Conservation (phyloP, 129 eudicot genomes). For the Arctium lappa region DNA sequence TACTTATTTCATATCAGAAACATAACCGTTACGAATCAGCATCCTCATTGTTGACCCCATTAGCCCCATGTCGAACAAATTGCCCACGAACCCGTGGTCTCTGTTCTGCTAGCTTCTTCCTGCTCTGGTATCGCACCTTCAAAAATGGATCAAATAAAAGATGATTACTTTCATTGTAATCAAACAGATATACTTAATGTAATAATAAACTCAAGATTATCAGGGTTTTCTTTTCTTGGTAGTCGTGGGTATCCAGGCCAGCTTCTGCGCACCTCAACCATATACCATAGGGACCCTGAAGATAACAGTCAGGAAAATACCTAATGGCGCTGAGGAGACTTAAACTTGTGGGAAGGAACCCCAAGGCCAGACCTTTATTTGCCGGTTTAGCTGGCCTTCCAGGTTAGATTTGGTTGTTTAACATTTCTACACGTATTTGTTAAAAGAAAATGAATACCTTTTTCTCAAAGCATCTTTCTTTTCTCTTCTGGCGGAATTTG, state of each 20-base stretch:
- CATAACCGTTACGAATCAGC: conserved; percentile 46
- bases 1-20: conserved; percentile 27
- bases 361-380: too few relatives aligned
- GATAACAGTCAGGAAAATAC: too few relatives aligned
- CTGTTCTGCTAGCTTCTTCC: conserved; percentile 74
- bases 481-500: conserved; percentile 67
- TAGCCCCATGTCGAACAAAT: conserved; percentile 54
- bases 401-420: neutral
- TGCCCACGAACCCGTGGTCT: conserved; percentile 83
- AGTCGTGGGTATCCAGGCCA: too few relatives aligned
- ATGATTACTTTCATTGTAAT: neutral
- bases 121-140: conserved; percentile 74
- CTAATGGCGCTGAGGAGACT: too few relatives aligned
- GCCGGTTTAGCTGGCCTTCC: too few relatives aligned
- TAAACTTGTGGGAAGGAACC: too few relatives aligned
- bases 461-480: conserved; percentile 76
- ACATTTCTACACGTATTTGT: neutral
- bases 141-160: neutral
- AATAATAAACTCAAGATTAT: too few relatives aligned
- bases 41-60: conserved; percentile 42
- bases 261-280: too few relatives aligned
- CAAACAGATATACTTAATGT: too few relatives aligned
- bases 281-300: too few relatives aligned
- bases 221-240: too few relatives aligned
- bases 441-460: conserved; percentile 39